These are phyloP conservation scores for Cercospora sp. DNA, from an alignment of 2,329 filamentous ascomycete genomes.

Conservation along the genomic window DNA sequence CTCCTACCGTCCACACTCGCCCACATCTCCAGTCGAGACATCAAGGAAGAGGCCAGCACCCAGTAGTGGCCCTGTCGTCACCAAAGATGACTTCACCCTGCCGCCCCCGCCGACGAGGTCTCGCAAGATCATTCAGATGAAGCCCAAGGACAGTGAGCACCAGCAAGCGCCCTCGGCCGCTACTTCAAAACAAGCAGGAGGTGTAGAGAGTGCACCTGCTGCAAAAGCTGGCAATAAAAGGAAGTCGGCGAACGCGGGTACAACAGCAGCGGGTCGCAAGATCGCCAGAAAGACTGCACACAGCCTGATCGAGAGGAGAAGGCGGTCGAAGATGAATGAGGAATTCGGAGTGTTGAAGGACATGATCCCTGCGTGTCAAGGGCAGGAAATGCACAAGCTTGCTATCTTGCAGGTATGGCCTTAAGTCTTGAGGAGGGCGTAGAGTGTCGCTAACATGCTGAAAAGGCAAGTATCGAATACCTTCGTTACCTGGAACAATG, in stretches of 20 bases:
- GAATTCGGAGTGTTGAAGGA: constrained; percentile 91
- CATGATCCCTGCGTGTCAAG: constrained; percentile 94
- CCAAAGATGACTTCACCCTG: constrained; percentile 70
- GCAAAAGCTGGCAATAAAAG: constrained; percentile 58
- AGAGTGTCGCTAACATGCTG: constrained; percentile 7
- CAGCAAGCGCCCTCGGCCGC: constrained; percentile 12
- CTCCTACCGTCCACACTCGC: constrained; percentile 47
- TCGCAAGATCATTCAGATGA: constrained; percentile 98
- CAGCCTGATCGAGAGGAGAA: constrained; percentile 84
- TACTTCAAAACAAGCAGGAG: constrained; percentile 15
- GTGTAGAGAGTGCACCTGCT: constrained; percentile 27
- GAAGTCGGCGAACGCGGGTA: constrained; percentile 68
- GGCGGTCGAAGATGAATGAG: constrained; percentile 97
- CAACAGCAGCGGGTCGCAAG: constrained; percentile 86
- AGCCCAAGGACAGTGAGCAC: constrained; percentile 57
- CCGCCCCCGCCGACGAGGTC: constrained; percentile 89
- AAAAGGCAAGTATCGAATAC: constrained; percentile 91
- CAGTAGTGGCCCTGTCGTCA: constrained; percentile 29
- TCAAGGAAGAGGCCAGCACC: constrained; percentile 37
- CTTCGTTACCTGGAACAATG: constrained; percentile 91
- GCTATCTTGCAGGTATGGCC: constrained; percentile 80
- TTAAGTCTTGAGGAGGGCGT: neutral
- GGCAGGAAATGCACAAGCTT: constrained; percentile 94
- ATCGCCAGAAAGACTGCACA: constrained; percentile 95
- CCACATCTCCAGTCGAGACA: constrained; percentile 44